Evolutionary conservation across 73 alveolate genomes (phyloP), one percentile per base, ranked within the genome.

Genomic region (Stentor roeselii): DNA sequence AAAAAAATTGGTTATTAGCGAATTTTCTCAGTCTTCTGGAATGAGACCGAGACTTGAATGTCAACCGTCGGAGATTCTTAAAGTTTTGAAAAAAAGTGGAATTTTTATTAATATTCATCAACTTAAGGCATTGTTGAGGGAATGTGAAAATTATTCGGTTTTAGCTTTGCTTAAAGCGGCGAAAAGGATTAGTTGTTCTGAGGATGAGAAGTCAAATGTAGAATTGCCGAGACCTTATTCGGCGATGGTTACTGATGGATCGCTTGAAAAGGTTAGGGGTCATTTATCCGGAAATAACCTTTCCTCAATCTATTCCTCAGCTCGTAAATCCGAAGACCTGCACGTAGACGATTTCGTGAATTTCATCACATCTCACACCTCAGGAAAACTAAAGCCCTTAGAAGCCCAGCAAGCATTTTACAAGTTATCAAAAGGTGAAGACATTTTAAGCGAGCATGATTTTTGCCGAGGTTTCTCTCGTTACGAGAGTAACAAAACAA

Each of bases 401-500:
- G 80, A 67, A 2, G 41, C 41, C 41, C 80, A 67, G 27, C n/a
- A 67, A 67, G 80, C 80, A 34, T 67, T 67, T 67, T 67, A 27
- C 11, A 21, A 11, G 34, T 36, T 32, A 34, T 27, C 41, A 15
- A 21, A 67, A 2, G 80, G 41, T 1, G 2, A 27, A 21, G 80
- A 67, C 2, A 67, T 21, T 1, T 27, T 67, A 30, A 40, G 27
- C 34, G 80, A 67, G 41, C 42, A 14, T 32, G 80, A 67, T 67
- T 67, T 67, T 67, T 67, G 80, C 34, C 21, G 80, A 34, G 80
- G 41, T 34, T 67, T 67, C 34, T 27, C n/a, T 21, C 21, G 11
- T 14, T 67, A 67, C 41, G 41, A 67, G 41, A n/a, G 37, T n/a
- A 36, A 36, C 34, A 67, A 34, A 67, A 36, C 21, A 21, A 67